Base-by-base conservation (phyloP, 2,329 filamentous ascomycete genomes). In the Fusarium globosum region DNA sequence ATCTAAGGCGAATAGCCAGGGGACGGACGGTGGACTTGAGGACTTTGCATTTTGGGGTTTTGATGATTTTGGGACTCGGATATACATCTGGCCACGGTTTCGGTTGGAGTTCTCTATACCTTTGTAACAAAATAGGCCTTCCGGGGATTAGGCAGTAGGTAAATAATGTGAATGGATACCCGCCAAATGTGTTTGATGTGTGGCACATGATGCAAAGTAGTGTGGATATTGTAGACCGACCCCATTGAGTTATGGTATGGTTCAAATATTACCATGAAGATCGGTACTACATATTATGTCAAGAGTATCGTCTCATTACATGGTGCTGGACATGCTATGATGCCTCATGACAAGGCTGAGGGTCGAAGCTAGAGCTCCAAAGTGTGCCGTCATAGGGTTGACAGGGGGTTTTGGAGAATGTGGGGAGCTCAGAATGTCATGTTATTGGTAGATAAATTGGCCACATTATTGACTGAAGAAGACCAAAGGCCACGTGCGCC, bases 41-140 rank as follows among this genome's bases (percentile, higher is more conserved):
- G 68, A 72, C 72, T 70, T 71, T 67, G 76, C 77, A 76, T 79
- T 80, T 81, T 80, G 80, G 75, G 75, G 75, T 64, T 74, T 78
- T 78, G 71, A 65, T 77, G 72, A 75, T 76, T 79, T 79, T 75
- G 76, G 76, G 75, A 76, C 66, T 77, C 72, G 67, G 72, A 72
- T 71, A 61, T 72, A 73, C 70, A 71, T 76, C 72, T 75, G 73
- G 71, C 76, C 76, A 76, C 57, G 72, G 76, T 77, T 67, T 78
- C 74, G 69, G 72, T 69, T 69, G 75, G 75, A 73, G 76, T 77
- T 76, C 68, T 71, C 72, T 67, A 74, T 74, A 72, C 67, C 71
- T 77, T 78, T 78, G 76, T 78, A 76, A 74, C 70, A 78, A 75
- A 62, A 71, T 67, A 68, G 65, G 69, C 76, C 76, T 69, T 76